These are phyloP conservation scores for Aurantiochytrium sp. DNA, from an alignment of 108 stramenopile species.

Conservation along the genomic window DNA sequence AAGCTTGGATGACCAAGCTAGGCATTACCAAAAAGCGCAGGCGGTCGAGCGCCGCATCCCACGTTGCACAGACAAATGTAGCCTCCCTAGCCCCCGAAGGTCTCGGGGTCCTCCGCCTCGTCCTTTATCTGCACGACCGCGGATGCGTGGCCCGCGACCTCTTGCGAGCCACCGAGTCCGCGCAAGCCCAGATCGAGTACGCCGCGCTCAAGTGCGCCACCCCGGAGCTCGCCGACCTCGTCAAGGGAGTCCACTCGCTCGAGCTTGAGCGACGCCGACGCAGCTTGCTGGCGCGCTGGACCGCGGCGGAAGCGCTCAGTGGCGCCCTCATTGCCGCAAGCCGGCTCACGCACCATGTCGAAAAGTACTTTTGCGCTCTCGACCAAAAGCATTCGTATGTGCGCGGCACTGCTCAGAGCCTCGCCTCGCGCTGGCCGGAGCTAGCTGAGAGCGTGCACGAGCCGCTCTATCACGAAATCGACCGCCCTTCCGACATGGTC, in stretches of 20 bases:
- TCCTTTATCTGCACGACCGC: not conserved
- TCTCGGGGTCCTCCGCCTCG: not conserved
- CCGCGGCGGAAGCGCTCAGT: not conserved
- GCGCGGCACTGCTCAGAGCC: not conserved
- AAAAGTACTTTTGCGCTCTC: not conserved
- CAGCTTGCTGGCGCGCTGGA: not conserved
- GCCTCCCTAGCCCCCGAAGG: not conserved
- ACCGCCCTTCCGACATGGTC: too few relatives aligned
- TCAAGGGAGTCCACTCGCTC: not conserved
- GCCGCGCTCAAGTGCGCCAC: not conserved
- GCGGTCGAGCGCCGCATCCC: too few relatives aligned
- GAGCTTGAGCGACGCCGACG: not conserved
- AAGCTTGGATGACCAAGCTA: too few relatives aligned
- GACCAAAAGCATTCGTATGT: not conserved
- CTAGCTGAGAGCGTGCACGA: not conserved
- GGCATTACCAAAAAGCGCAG: too few relatives aligned
- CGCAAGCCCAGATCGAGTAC: not conserved
- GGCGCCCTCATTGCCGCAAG: not conserved
- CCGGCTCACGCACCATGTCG: not conserved
- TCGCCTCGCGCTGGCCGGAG: not conserved
- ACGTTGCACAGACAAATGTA: too few relatives aligned
- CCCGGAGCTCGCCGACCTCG: not conserved
- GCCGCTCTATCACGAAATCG: not conserved
- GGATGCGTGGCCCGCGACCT: not conserved
- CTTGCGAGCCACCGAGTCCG: not conserved